A percentile compares a stretch with the other conserved stretches of the same genome.
phyloP scores from a whole-genome alignment of 108 stramenopile species.

The Pseudonitzschia multiseries region DNA sequence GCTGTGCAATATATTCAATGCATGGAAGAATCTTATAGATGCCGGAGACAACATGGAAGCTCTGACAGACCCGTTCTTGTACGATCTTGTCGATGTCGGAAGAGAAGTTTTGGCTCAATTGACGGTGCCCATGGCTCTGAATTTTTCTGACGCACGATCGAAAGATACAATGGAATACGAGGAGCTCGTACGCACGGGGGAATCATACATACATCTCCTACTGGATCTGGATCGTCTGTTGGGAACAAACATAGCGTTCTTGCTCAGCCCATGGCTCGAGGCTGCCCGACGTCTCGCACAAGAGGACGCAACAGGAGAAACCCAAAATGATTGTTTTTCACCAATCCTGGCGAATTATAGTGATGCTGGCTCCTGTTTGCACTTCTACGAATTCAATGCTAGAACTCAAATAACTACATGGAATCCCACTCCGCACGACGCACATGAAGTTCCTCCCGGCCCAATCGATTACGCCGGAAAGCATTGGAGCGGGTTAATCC shows the following conservation, averaged over 20 bases:
- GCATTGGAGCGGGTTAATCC: slow-evolving; percentile 43
- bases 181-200: slow-evolving; percentile 18
- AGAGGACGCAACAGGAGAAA: slow-evolving; percentile 14
- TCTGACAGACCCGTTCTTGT: slow-evolving; percentile 30
- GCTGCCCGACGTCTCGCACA: slow-evolving; percentile 28
- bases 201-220: slow-evolving; percentile 26
- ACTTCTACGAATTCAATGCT: slow-evolving; percentile 46
- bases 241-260: slow-evolving; percentile 31
- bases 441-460: slow-evolving; percentile 28
- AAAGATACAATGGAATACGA: slow-evolving; percentile 7
- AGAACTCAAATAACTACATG: slow-evolving; percentile 45
- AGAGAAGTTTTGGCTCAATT: slow-evolving; percentile 47
- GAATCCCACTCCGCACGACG: slow-evolving; percentile 33
- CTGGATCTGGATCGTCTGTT: slow-evolving; percentile 36
- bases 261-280: slow-evolving; percentile 32
- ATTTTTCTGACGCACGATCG: slow-evolving; percentile 37
- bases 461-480: slow-evolving; percentile 51
- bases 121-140: slow-evolving; percentile 28
- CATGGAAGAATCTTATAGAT: slow-evolving; percentile 26
- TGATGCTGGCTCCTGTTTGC: slow-evolving; percentile 10
- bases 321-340: slow-evolving; percentile 30
- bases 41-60: slow-evolving; percentile 8
- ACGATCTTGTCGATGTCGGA: slow-evolving; percentile 48
- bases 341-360: slow-evolving; percentile 13
- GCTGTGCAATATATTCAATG: slow-evolving; percentile 31